phyloP scores from a whole-genome alignment of 2,329 filamentous ascomycete species.

The Macroventuria anomochaeta region DNA sequence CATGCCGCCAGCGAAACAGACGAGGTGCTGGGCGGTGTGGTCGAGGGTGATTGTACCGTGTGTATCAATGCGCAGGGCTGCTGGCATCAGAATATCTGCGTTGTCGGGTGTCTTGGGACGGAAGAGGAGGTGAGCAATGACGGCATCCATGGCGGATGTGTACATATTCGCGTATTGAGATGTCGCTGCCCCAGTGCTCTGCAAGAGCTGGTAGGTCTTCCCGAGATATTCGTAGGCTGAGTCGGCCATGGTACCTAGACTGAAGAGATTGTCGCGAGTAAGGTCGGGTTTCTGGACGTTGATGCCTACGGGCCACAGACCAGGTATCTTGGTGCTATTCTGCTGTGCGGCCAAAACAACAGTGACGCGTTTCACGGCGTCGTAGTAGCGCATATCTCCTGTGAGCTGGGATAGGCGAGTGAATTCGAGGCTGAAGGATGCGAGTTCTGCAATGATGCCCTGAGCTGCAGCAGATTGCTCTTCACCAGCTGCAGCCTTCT shows the following conservation, averaged over 20 bases:
- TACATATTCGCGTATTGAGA: constrained; percentile 60
- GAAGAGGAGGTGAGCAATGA: constrained; percentile 54
- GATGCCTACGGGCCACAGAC: constrained; percentile 51
- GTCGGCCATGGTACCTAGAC: constrained; percentile 41
- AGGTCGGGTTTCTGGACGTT: constrained; percentile 29
- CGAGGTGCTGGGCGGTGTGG: constrained; percentile 57
- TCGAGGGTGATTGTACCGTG: constrained; percentile 29
- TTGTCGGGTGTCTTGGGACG: constrained; percentile 54
- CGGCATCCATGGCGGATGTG: constrained; percentile 53
- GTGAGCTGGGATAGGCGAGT: constrained; percentile 53
- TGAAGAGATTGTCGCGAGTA: constrained; percentile 50
- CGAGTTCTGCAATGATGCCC: constrained; percentile 53
- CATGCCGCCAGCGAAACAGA: constrained; percentile 73
- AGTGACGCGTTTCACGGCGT: constrained; percentile 51
- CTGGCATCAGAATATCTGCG: constrained; percentile 51
- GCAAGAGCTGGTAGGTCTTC: constrained; percentile 31
- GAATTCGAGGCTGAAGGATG: constrained; percentile 53
- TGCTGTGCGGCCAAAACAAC: constrained; percentile 49
- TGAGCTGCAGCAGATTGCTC: constrained; percentile 43
- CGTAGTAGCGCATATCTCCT: constrained; percentile 52
- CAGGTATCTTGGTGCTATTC: constrained; percentile 49
- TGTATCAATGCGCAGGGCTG: constrained; percentile 40
- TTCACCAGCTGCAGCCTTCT: constrained; percentile 29
- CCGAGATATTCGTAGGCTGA: constrained; percentile 49
- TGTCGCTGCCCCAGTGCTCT: constrained; percentile 32